Percentiles rank a stretch among this genome's conserved stretches.
Conservation (phyloP, 257 asterid species). For the Thymus mandschuricus region DNA sequence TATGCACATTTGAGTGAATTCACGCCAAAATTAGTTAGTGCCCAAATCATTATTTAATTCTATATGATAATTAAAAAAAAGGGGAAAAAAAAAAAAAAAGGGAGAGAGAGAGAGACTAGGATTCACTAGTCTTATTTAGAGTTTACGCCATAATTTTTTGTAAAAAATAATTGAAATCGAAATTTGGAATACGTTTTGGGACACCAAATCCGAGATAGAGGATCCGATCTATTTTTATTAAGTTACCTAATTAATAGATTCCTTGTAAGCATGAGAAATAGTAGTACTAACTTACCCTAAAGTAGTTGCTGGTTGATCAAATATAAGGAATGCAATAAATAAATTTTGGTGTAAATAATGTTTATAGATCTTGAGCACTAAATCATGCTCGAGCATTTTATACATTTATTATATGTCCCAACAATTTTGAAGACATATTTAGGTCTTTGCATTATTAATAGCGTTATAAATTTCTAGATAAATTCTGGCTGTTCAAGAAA, state of each 20-base stretch:
- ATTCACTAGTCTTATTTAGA: no score
- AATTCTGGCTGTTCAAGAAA: neutral
- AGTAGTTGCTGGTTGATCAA: constrained; percentile 28
- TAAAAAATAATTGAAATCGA: no score
- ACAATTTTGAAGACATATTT: neutral
- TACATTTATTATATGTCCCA: constrained; percentile 23
- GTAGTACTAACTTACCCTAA: constrained; percentile 22
- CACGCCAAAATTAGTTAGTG: neutral
- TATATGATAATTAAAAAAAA: no score
- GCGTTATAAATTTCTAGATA: neutral
- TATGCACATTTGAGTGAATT: no score
- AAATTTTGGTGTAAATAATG: constrained; percentile 9
- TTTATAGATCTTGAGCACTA: constrained; percentile 4
- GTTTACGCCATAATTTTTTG: no score
- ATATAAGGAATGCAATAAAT: constrained; percentile 20
- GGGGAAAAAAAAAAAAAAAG: no score
- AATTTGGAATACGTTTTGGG: no score
- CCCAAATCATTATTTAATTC: neutral
- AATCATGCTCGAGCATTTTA: constrained; percentile 12
- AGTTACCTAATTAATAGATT: constrained; percentile 3
- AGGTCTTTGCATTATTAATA: constrained; percentile 1
- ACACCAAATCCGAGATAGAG: no score
- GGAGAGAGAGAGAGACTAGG: no score
- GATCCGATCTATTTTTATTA: neutral
- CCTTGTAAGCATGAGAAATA: constrained; percentile 17